Percentiles rank a stretch among this genome's conserved stretches.
phyloP scores from a whole-genome alignment of 108 stramenopile species.

The Nannochloropsis gaditana region DNA sequence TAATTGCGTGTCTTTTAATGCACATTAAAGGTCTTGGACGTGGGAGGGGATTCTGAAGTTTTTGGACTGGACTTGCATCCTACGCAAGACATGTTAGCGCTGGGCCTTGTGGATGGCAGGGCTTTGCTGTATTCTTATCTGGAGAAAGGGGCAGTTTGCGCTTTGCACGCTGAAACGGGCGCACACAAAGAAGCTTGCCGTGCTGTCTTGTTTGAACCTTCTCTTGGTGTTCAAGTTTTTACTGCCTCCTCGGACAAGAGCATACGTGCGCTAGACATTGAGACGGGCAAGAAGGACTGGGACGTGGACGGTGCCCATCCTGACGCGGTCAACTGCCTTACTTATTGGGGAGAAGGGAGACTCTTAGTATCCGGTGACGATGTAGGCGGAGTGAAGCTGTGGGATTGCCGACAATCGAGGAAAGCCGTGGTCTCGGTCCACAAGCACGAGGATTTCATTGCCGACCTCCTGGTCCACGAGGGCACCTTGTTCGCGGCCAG shows the following conservation, averaged over 20 bases:
- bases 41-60: background rate
- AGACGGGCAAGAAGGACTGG: constrained; percentile 26
- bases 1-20: too few relatives aligned
- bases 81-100: background rate
- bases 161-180: background rate
- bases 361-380: constrained; percentile 41
- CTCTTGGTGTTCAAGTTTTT: background rate
- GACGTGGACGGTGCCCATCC: constrained; percentile 24
- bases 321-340: constrained; percentile 31
- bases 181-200: constrained; percentile 15
- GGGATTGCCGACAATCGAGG: background rate
- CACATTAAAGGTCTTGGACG: background rate
- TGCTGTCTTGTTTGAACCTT: constrained; percentile 8
- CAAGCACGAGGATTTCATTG: constrained; percentile 39
- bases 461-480: constrained; percentile 33
- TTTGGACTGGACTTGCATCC: constrained; percentile 14
- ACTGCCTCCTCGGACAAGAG: background rate
- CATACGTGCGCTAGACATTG: background rate
- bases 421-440: constrained; percentile 18
- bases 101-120: background rate
- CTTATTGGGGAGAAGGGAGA: constrained; percentile 21
- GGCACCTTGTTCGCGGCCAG: constrained; percentile 21
- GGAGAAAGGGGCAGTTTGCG: constrained; percentile 15
- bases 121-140: background rate
- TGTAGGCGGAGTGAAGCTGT: constrained; percentile 40